A percentile compares a stretch with the other conserved stretches of the same genome.
phyloP scores from a whole-genome alignment of 768 basidiomycete species.

The Russula earlei region DNA sequence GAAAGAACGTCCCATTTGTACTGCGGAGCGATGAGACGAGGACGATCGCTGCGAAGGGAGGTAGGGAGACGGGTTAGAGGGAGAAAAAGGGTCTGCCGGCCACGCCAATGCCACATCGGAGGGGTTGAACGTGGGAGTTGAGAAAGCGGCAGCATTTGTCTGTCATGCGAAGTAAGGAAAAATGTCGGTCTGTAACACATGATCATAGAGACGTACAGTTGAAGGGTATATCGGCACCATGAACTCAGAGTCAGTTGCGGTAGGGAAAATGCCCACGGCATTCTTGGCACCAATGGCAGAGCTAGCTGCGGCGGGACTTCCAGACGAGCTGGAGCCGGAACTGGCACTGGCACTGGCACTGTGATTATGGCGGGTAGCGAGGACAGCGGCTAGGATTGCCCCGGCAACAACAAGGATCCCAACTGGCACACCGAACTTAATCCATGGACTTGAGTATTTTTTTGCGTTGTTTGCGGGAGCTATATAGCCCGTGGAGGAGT shows the following conservation, averaged over 20 bases:
- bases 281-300: conserved; percentile 51
- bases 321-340: conserved; percentile 18
- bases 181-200: not conserved
- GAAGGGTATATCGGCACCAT: conserved; percentile 82
- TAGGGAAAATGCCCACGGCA: conserved; percentile 58
- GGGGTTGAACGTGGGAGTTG: conserved; percentile 58
- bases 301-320: conserved; percentile 38
- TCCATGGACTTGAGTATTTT: conserved; percentile 57
- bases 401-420: conserved; percentile 52
- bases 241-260: conserved; percentile 69
- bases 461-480: conserved; percentile 38
- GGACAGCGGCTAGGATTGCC: conserved; percentile 68
- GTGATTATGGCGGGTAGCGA: conserved; percentile 43
- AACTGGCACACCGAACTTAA: conserved; percentile 66
- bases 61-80: conserved; percentile 54
- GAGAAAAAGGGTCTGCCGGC: conserved; percentile 73
- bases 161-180: conserved; percentile 24
- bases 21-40: conserved; percentile 81
- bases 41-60: conserved; percentile 64
- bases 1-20: conserved; percentile 89
- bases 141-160: conserved; percentile 70
- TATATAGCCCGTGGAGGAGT: conserved; percentile 61
- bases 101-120: conserved; percentile 50
- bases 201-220: conserved; percentile 48
- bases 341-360: conserved; percentile 25